These are phyloP conservation scores for Apiospora marii DNA, from an alignment of 2,329 filamentous ascomycete species.

Conservation along the genomic window DNA sequence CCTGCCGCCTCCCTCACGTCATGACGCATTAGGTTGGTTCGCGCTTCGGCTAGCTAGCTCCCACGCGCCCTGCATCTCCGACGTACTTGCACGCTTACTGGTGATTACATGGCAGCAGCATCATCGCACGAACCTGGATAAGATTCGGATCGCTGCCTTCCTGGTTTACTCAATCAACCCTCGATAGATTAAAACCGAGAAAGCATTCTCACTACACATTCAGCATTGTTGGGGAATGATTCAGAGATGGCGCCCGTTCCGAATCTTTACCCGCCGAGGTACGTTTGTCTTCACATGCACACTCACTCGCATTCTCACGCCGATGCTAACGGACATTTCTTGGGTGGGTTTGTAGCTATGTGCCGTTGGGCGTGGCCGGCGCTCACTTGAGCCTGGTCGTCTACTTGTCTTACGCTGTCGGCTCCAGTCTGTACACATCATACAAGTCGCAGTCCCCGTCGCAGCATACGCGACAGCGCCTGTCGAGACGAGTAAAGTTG, in stretches of 20 bases:
- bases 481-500: slow-evolving; percentile 43
- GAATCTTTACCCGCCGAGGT: slow-evolving; percentile 40
- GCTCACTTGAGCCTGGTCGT: slow-evolving; percentile 39
- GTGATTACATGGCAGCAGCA: not conserved
- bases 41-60: slow-evolving; percentile 1
- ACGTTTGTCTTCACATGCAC: slow-evolving; percentile 22
- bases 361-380: slow-evolving; percentile 41
- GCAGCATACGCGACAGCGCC: slow-evolving; percentile 47
- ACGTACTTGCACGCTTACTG: not conserved
- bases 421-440: slow-evolving; percentile 44
- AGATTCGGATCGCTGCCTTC: not conserved
- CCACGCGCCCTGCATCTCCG: not conserved
- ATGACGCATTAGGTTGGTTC: slow-evolving; percentile 5
- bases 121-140: not conserved
- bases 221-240: not conserved
- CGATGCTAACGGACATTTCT: slow-evolving; percentile 11
- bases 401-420: slow-evolving; percentile 45
- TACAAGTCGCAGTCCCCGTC: slow-evolving; percentile 45
- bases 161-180: not conserved
- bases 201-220: not conserved
- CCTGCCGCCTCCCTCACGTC: not conserved
- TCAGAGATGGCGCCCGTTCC: slow-evolving; percentile 40
- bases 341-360: slow-evolving; percentile 37
- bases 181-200: not conserved
- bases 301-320: not conserved